Base-by-base conservation (phyloP, 176 grass and related monocot genomes). In the Aegilops bicornis region DNA sequence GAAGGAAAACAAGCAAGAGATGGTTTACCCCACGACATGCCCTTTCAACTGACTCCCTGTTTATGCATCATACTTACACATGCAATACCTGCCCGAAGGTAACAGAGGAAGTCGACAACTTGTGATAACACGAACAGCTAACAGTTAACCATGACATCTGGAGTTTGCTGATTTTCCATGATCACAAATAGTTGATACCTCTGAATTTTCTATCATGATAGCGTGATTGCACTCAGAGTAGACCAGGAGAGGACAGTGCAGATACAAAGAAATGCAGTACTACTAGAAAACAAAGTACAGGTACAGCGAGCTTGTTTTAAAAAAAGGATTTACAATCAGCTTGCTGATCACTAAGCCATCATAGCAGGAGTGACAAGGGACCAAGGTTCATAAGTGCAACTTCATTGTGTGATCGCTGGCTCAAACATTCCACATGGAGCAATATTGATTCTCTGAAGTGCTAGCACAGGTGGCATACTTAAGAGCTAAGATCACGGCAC, bases 391-490 rank as follows among this genome's bases (percentile, higher is more conserved):
- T 59, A 54, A 67, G 17, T 79, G 56, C 30, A 39, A 37, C 24
- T 74, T 80, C 30, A 81, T 69, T 61, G 33, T 12, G 33, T 66
- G 17, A 58, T 74, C 22, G 32, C n/a, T 78, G 47, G 36, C 24
- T 87, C 74, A 45, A 66, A 32, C 85, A 84, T 61, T 79, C 75
- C 33, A 79, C 75, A 66, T 67, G 84, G 32, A 47, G 56, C 61
- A 70, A 66, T 24, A 15, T 65, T 83, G 74, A 87, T 63, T 10
- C 33, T 67, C 69, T 35, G n/a, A 60, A 83, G 79, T 78, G 80
- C 56, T 29, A 59, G 23, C 64, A 68, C 60, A 82, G 32, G 45
- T 54, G 80, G 67, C 33, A 74, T 33, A 52, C 74, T 80, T 22
- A 76, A 64, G 37, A 80, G 36, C 58, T 17, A 59, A 76, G 86